A percentile compares a stretch with the other conserved stretches of the same genome.
These are phyloP conservation scores for Cicer chorassanicum DNA, from an alignment of 306 rosid species.

Conservation along the genomic window DNA sequence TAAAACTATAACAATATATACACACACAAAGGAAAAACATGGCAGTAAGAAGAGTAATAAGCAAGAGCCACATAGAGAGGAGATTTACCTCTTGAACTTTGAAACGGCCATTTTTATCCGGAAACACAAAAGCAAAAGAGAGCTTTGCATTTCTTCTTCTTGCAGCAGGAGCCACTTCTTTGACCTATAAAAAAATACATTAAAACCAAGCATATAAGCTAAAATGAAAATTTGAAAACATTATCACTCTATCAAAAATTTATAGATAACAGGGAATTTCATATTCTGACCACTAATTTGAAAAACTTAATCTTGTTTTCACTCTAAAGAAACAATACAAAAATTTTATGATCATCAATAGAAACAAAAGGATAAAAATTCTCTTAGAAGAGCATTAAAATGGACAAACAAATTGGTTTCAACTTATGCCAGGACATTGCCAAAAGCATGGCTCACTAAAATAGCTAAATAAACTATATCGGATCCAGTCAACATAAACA, in stretches of 20 bases:
- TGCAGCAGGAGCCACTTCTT: conserved; percentile 93
- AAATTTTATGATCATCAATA: neutral
- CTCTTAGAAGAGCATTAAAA: neutral
- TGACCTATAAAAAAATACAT: conserved; percentile 62
- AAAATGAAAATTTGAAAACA: neutral
- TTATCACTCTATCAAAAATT: neutral
- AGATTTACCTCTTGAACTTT: conserved; percentile 72
- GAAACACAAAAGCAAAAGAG: conserved; percentile 94
- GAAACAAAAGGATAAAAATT: neutral
- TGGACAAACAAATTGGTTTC: neutral
- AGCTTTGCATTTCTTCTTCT: conserved; percentile 90
- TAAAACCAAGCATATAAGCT: neutral
- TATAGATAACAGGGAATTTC: neutral
- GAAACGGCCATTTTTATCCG: conserved; percentile 87
- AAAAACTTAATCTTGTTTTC: neutral
- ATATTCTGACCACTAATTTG: neutral
- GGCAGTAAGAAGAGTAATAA: neutral
- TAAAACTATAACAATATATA: neutral
- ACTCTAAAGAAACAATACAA: neutral
- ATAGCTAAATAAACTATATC: neutral
- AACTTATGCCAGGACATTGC: neutral
- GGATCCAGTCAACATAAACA: neutral
- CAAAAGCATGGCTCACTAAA: conserved; percentile 8
- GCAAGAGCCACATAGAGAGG: neutral
- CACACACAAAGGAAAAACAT: neutral